Evolutionary conservation across 805 yeast species (phyloP), one percentile per base, ranked within the genome.

Genomic region (Tetrapisispora namnaoensis): DNA sequence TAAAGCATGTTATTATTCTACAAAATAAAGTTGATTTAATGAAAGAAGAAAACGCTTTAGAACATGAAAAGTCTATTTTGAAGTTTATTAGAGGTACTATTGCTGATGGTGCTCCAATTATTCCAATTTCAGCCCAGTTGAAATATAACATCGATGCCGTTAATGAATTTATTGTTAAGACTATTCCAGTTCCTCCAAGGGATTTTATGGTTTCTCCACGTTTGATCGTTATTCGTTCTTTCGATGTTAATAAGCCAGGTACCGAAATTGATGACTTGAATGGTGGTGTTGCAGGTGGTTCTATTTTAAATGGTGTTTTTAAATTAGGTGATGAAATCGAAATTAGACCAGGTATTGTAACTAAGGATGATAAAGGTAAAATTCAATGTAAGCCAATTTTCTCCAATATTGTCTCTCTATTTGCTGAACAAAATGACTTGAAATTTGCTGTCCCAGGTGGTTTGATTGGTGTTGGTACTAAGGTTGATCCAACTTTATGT

Each of bases 241-340:
- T 93, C 68, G 99, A 93, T 70, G 99, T 93, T 56, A 93, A 93
- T 75, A 90, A 88, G 72, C 99, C 99, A 52, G 99, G 99, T 74
- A 82, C 96, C 41, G 97, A 90, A 71, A 87, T 95, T 58, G 90
- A 85, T 57, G 98, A 91, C 61, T 79, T 93, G 68, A 90, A 90
- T 74, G 99, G 99, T 64, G 99, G 99, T 82, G 98, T 93, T 67
- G 99, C 99, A 42, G 99, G 99, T 76, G 99, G 99, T 59, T 88
- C 96, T 47, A 91, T 93, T 61, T 77, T 93, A 66, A 88, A 82
- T 52, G 99, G 99, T 79, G 99, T 93, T 44, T 87, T 93, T 76
- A 84, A 86, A 68, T 77, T 93, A 55, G 98, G 96, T 54, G 99
- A 93, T 67, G 98, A 93, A 75, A 91, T 93, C 64, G 99, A 93